Conservation (phyloP, 2,329 filamentous ascomycete genomes). For the Rhinocladiella similis region DNA sequence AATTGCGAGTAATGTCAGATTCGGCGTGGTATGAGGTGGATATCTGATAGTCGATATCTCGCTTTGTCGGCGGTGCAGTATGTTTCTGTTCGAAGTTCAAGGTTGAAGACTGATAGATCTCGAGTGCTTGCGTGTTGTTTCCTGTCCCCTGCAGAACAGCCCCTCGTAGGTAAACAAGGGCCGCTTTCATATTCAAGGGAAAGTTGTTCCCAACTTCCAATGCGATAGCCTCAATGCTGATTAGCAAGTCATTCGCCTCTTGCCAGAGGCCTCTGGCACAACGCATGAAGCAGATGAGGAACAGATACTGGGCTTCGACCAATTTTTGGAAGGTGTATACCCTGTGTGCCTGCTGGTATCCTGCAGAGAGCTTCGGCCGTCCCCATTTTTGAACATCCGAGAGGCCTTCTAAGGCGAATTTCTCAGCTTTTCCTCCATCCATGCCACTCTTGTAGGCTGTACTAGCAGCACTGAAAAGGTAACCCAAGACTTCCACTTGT, state of each 20-base stretch:
- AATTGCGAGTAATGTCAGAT: conserved; percentile 57
- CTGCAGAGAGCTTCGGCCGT: conserved; percentile 34
- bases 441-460: conserved; percentile 57
- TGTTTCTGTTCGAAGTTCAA: conserved; percentile 54
- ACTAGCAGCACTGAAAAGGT: conserved; percentile 58
- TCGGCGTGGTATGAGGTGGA: conserved; percentile 12
- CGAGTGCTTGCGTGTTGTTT: conserved; percentile 66
- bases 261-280: conserved; percentile 72
- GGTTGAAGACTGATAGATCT: conserved; percentile 62
- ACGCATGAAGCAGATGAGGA: conserved; percentile 69
- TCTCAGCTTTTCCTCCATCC: conserved; percentile 55
- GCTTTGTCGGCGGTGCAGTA: conserved; percentile 11
- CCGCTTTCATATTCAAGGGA: conserved; percentile 48
- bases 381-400: conserved; percentile 24
- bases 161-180: conserved; percentile 71
- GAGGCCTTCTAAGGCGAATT: conserved; percentile 59
- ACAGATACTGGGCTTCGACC: conserved; percentile 67
- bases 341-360: conserved; percentile 26
- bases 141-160: conserved; percentile 76
- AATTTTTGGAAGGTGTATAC: conserved; percentile 58
- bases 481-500: conserved; percentile 61
- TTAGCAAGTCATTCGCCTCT: conserved; percentile 59
- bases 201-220: conserved; percentile 44
- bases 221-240: conserved; percentile 52
- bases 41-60: conserved; percentile 28